A percentile compares a stretch with the other conserved stretches of the same genome.
These are phyloP conservation scores for Maudiozyma serrabonitensis DNA, from an alignment of 805 yeast genomes.

Conservation along the genomic window DNA sequence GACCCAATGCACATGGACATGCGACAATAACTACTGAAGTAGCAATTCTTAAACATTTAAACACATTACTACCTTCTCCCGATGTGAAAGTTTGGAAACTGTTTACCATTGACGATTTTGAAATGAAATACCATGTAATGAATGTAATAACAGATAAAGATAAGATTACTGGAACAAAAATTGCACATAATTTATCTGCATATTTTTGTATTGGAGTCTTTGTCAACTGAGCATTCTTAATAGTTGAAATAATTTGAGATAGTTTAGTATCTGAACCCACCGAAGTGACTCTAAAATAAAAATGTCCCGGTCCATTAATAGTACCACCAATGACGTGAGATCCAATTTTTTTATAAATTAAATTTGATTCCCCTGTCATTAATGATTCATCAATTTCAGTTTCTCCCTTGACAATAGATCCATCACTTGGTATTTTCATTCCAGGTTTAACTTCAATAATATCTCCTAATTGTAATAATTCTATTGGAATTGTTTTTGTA, in stretches of 20 bases:
- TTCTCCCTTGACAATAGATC: slow-evolving; percentile 63
- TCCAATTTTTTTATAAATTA: slow-evolving; percentile 54
- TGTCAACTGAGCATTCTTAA: slow-evolving; percentile 79
- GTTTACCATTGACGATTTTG: background rate
- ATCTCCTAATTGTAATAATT: slow-evolving; percentile 69
- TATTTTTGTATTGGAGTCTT: slow-evolving; percentile 86
- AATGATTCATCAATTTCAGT: slow-evolving; percentile 84
- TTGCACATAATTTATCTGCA: slow-evolving; percentile 78
- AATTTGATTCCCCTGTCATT: slow-evolving; percentile 83
- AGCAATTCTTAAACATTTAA: slow-evolving; percentile 56
- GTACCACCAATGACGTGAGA: slow-evolving; percentile 81
- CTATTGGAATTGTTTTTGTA: slow-evolving; percentile 48
- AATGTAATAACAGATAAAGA: slow-evolving; percentile 57
- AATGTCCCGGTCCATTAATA: slow-evolving; percentile 65
- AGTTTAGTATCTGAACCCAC: slow-evolving; percentile 82
- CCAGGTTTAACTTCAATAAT: slow-evolving; percentile 77
- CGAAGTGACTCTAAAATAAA: slow-evolving; percentile 56
- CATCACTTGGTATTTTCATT: slow-evolving; percentile 86
- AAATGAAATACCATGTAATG: slow-evolving; percentile 41
- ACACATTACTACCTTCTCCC: background rate
- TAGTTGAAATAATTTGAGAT: slow-evolving; percentile 76
- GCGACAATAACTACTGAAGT: slow-evolving; percentile 95
- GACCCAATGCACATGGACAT: slow-evolving; percentile 95
- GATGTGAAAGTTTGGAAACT: background rate
- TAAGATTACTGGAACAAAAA: slow-evolving; percentile 73